A percentile compares a stretch with the other conserved stretches of the same genome.
These are phyloP conservation scores for Leptographium lundbergii DNA, from an alignment of 2,329 filamentous ascomycete species.

Conservation along the genomic window DNA sequence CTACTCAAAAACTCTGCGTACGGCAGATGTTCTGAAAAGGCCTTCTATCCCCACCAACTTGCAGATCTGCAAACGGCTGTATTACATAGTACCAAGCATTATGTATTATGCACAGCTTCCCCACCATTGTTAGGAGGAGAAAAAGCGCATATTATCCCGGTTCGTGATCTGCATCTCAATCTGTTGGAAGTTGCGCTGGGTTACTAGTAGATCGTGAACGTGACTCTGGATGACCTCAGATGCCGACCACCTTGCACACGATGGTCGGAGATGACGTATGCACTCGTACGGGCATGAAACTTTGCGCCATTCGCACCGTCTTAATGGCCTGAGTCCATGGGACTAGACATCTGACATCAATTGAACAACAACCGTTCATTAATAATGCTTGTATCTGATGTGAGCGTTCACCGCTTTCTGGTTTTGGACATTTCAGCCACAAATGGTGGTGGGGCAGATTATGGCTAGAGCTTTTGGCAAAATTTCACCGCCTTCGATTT, in stretches of 20 bases:
- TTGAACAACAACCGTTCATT: too few relatives aligned
- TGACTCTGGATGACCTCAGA: too few relatives aligned
- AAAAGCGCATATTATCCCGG: background rate
- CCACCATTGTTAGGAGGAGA: background rate
- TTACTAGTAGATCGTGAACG: background rate
- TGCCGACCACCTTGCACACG: background rate
- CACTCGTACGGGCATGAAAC: too few relatives aligned
- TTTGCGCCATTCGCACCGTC: too few relatives aligned
- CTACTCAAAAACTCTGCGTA: background rate
- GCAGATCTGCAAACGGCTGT: background rate
- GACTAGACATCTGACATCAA: background rate
- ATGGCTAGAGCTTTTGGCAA: background rate
- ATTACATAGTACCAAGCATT: background rate
- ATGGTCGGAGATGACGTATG: too few relatives aligned
- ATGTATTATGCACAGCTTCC: background rate
- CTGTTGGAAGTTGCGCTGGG: background rate
- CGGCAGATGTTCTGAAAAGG: background rate
- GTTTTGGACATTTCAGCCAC: background rate
- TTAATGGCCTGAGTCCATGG: background rate
- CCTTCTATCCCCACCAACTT: background rate
- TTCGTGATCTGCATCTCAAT: background rate
- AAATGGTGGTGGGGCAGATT: background rate
- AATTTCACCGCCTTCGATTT: constrained; percentile 1
- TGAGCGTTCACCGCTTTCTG: background rate
- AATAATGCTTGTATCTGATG: background rate